Evolutionary conservation across 495 filamentous ascomycete species (phyloP).

Genomic region (Amniculicola lignicola): DNA sequence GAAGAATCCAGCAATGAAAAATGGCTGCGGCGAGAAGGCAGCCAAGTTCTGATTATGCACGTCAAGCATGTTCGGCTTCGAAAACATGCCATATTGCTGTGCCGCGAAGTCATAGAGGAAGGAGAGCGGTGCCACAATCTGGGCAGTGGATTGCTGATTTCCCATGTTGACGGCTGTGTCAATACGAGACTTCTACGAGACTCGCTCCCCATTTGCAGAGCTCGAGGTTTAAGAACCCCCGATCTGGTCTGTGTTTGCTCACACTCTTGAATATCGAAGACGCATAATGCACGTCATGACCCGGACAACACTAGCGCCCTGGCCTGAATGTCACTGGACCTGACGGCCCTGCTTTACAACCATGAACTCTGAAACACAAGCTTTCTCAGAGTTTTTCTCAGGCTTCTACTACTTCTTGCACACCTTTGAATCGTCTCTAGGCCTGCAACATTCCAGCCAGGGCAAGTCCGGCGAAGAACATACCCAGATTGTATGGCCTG

Average conservation of each 20-base stretch:
- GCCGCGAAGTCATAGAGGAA: constrained; percentile 49
- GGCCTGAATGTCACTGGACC: no score
- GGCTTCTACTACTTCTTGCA: no score
- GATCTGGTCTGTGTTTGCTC: neutral
- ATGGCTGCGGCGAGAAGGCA: constrained; percentile 51
- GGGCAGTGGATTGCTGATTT: constrained; percentile 34
- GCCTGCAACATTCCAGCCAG: no score
- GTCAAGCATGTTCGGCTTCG: constrained; percentile 50
- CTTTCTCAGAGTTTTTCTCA: no score
- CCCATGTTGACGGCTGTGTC: constrained; percentile 31
- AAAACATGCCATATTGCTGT: constrained; percentile 50
- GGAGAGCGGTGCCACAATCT: constrained; percentile 45
- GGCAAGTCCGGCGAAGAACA: no score
- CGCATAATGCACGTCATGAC: constrained; percentile 17
- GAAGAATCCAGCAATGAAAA: constrained; percentile 55
- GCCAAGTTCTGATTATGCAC: constrained; percentile 52
- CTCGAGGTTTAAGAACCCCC: neutral
- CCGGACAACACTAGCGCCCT: no score
- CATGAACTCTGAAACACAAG: neutral
- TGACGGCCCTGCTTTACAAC: neutral
- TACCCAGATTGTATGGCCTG: no score
- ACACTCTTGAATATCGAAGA: neutral
- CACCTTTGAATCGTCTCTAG: no score
- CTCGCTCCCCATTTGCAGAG: neutral
- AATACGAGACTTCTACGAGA: neutral